Evolutionary conservation across 345 rosid species (phyloP).

Genomic region (Xanthoceras sorbifolium): DNA sequence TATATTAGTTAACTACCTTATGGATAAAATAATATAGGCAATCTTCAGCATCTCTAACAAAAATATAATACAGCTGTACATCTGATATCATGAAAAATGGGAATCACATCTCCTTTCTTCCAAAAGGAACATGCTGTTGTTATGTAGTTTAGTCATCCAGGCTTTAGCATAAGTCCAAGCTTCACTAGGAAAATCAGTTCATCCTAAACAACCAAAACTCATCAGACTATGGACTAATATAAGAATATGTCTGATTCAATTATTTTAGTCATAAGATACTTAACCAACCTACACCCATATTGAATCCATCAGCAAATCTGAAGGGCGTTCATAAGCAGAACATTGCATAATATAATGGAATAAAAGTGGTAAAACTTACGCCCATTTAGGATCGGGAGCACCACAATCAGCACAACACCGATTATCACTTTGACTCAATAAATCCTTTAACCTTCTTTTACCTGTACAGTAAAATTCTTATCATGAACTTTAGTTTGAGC

Average conservation of each 20-base stretch:
- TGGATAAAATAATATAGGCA: neutral
- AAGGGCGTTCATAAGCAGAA: neutral
- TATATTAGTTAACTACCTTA: neutral
- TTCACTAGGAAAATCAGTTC: neutral
- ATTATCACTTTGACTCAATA: slow-evolving; percentile 76
- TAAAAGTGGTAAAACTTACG: slow-evolving; percentile 59
- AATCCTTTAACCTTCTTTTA: slow-evolving; percentile 71
- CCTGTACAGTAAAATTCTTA: slow-evolving; percentile 40
- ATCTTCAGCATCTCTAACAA: neutral
- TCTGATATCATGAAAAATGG: neutral
- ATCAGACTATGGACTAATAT: neutral
- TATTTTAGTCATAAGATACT: neutral
- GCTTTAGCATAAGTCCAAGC: neutral
- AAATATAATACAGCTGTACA: neutral
- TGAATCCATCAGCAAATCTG: neutral
- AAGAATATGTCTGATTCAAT: neutral
- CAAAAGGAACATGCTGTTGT: neutral
- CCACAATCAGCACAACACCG: slow-evolving; percentile 92
- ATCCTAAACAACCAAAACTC: slow-evolving; percentile 1
- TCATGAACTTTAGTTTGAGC: neutral
- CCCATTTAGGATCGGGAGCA: slow-evolving; percentile 99
- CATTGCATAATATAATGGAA: neutral
- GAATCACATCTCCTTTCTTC: neutral
- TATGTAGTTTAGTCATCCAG: neutral
- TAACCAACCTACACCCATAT: neutral